Base-by-base conservation (phyloP, 2,329 filamentous ascomycete species). In the Botrytis paeoniae region DNA sequence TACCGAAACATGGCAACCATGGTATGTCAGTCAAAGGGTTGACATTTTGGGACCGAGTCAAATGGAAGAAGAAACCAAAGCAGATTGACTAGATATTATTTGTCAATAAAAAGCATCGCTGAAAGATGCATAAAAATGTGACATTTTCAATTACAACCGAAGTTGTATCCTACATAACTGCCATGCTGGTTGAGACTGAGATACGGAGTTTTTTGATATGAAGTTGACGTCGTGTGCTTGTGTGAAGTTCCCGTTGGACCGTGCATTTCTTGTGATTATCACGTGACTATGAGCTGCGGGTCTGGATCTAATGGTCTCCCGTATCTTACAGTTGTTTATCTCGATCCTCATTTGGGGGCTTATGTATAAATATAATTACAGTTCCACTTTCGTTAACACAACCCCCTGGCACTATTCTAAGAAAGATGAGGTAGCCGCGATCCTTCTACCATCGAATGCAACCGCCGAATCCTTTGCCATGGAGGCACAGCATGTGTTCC, bases 351-450 rank as follows among this genome's bases (percentile, higher is more conserved):
- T 43, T 45, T 70, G 54, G 54, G 68, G 68, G 68, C 68, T 57
- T 48, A 68, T 57, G 18, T 68, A 68, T 68, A 41, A 57, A 65
- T 65, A 65, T 68, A 51, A 41, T 18, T 18, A 6, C 5, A 41
- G 16, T 57, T 68, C 65, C 48, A 41, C 35, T 57, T 32, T 41
- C 35, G 25, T 57, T 29, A 39, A 48, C 32, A 51, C 25, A 35
- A 68, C 48, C 16, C 29, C 70, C 45, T n/a, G 48, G 12, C 65
- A 43, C 61, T 69, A 72, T 72, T 69, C 54, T 69, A 72, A 72
- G 63, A 68, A 45, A 9, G 35, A 68, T 43, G 41, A 68, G 51
- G 20, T 62, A 51, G 65, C 32, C 65, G 39, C 45, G 37, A 72
- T 72, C 70, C 70, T 72, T 64, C 59, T 54, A 71, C 35, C 35